phyloP scores from a whole-genome alignment of 1,139 yeast species.

The Debaryomycetaceae sp. region DNA sequence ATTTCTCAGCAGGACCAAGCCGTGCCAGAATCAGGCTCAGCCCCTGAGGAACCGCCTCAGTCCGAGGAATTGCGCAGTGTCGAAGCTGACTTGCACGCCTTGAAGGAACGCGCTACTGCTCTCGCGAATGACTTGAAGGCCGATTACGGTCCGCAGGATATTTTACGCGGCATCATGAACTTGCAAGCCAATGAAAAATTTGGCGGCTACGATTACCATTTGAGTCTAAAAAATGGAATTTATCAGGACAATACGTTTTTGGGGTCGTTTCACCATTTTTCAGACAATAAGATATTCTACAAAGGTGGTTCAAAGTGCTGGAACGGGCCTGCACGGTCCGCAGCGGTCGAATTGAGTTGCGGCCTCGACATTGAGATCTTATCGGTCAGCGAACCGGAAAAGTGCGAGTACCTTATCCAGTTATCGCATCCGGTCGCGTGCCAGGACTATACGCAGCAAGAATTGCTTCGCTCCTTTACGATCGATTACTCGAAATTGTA shows the following conservation, averaged over 20 bases:
- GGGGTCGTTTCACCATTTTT: conserved; percentile 37
- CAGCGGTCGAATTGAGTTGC: conserved; percentile 55
- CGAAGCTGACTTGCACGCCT: conserved; percentile 7
- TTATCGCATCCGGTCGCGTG: conserved; percentile 69
- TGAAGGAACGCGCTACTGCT: conserved; percentile 9
- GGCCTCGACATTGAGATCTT: conserved; percentile 47
- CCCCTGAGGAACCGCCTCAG: too few relatives aligned
- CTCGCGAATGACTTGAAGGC: conserved; percentile 30
- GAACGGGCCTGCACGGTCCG: conserved; percentile 86
- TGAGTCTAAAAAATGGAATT: conserved; percentile 48
- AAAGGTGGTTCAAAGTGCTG: conserved; percentile 77
- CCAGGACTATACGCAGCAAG: conserved; percentile 20
- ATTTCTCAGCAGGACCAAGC: too few relatives aligned
- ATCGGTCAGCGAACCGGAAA: conserved; percentile 77
- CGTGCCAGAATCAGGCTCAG: too few relatives aligned
- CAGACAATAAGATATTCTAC: conserved; percentile 30
- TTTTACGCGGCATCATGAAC: conserved; percentile 26
- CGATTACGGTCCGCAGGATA: conserved; percentile 53
- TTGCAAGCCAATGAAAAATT: conserved; percentile 25
- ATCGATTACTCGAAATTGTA: conserved; percentile 16
- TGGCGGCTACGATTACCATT: conserved; percentile 63
- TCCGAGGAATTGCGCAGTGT: conserved; percentile 7
- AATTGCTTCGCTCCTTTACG: conserved; percentile 15
- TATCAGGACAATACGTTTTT: conserved; percentile 51
- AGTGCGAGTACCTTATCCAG: conserved; percentile 65